Conservation (phyloP, 1,284 basidiomycete genomes). For the Inonotus hispidus region DNA sequence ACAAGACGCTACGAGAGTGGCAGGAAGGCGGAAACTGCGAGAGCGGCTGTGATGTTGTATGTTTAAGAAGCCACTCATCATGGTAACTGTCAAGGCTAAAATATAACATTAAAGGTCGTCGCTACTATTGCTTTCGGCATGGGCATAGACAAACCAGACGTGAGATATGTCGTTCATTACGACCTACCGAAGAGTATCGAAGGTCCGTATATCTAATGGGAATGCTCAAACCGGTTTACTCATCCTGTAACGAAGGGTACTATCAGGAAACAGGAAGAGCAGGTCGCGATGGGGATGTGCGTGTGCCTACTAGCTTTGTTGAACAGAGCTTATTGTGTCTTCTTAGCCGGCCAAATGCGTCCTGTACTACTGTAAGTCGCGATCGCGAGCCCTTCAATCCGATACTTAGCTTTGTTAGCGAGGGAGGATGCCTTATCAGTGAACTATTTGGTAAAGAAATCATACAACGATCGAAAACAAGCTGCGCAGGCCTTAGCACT, state of each 20-base stretch:
- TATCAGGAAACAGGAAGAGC: slow-evolving; percentile 90
- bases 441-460: slow-evolving; percentile 46
- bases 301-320: slow-evolving; percentile 23
- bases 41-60: slow-evolving; percentile 54
- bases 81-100: slow-evolving; percentile 10
- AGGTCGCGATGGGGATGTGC: slow-evolving; percentile 76
- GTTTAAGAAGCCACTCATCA: slow-evolving; percentile 33
- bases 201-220: slow-evolving; percentile 36
- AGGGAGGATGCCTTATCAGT: slow-evolving; percentile 66
- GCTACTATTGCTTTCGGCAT: slow-evolving; percentile 82
- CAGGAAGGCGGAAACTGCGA: slow-evolving; percentile 45
- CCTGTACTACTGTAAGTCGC: slow-evolving; percentile 68
- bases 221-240: slow-evolving; percentile 7
- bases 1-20: slow-evolving; percentile 62
- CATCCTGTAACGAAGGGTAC: slow-evolving; percentile 47
- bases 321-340: not conserved
- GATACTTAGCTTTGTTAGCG: slow-evolving; percentile 38
- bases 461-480: slow-evolving; percentile 38
- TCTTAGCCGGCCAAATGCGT: slow-evolving; percentile 71
- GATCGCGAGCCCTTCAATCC: not conserved
- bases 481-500: slow-evolving; percentile 18
- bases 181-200: slow-evolving; percentile 83
- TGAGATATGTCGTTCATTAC: slow-evolving; percentile 74
- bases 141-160: slow-evolving; percentile 83
- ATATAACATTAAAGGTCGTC: slow-evolving; percentile 35